phyloP scores from a whole-genome alignment of 164 flowering plant genomes.

The Nymphaea colorata region DNA sequence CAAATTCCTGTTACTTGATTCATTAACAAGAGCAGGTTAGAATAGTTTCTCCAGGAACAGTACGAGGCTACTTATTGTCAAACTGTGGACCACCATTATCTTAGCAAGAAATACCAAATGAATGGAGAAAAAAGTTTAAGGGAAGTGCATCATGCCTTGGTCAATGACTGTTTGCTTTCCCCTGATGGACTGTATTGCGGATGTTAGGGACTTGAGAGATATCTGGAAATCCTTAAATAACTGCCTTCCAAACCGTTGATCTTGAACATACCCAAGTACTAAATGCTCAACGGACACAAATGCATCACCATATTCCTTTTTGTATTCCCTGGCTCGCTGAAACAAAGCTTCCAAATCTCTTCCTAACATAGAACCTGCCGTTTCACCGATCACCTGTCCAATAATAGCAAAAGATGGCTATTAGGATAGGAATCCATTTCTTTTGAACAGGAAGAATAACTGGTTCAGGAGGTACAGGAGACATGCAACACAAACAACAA shows the following conservation, averaged over 20 bases:
- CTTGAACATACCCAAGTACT: constrained; percentile 71
- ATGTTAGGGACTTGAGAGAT: constrained; percentile 37
- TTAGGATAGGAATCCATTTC: not conserved
- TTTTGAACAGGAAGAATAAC: too few relatives aligned
- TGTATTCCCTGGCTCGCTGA: constrained; percentile 69
- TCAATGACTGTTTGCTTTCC: constrained; percentile 87
- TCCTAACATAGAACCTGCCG: constrained; percentile 93
- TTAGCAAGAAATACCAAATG: too few relatives aligned
- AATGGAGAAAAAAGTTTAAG: too few relatives aligned
- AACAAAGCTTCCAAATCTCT: constrained; percentile 79
- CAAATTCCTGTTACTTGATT: too few relatives aligned
- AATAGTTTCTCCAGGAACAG: too few relatives aligned
- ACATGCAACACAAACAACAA: too few relatives aligned
- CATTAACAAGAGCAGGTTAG: too few relatives aligned
- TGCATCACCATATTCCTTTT: constrained; percentile 83
- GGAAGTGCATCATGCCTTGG: constrained; percentile 43
- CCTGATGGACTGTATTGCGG: constrained; percentile 72
- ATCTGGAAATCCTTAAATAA: constrained; percentile 73
- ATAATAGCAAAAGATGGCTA: not conserved
- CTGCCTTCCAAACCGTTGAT: constrained; percentile 84
- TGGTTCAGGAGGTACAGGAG: too few relatives aligned
- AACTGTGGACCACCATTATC: too few relatives aligned
- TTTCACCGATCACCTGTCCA: constrained; percentile 70
- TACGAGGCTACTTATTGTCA: too few relatives aligned
- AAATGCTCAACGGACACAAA: constrained; percentile 93